Conservation (phyloP, 78 protist genomes). For the Chrysochromulina parva region DNA sequence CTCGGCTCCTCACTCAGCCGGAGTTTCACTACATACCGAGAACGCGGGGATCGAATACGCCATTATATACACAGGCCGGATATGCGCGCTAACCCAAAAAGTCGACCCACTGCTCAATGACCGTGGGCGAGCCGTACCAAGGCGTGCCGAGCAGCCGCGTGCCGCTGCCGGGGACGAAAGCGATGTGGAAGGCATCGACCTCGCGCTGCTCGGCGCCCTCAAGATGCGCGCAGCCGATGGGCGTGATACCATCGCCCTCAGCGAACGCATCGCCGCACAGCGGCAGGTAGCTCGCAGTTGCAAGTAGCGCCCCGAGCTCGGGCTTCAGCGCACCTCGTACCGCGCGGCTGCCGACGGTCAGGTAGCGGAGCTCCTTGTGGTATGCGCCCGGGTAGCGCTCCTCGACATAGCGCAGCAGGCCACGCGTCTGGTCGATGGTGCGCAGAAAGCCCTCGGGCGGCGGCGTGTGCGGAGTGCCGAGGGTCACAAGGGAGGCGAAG, state of each 20-base stretch:
- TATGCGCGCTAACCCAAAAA: neutral
- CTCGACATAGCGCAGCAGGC: neutral
- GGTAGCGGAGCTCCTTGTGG: neutral
- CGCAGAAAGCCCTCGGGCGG: neutral
- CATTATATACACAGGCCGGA: too few relatives aligned
- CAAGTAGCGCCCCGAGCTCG: neutral
- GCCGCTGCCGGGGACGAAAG: neutral
- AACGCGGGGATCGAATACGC: too few relatives aligned
- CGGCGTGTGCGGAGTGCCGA: constrained; percentile 14
- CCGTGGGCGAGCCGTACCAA: neutral
- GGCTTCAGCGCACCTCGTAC: neutral
- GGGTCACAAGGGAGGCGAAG: neutral
- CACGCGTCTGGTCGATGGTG: constrained; percentile 8
- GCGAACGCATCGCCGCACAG: neutral
- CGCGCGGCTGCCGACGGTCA: neutral
- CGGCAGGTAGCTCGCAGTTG: neutral
- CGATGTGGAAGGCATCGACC: neutral
- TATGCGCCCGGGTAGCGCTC: neutral
- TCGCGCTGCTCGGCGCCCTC: neutral
- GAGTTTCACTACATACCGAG: too few relatives aligned
- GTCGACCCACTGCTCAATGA: neutral
- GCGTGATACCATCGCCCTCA: neutral
- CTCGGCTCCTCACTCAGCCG: too few relatives aligned
- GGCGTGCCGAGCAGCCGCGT: neutral
- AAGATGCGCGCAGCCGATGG: neutral